Conservation (phyloP, 176 grass and related monocot species). For the maize (Zea mays) region DNA sequence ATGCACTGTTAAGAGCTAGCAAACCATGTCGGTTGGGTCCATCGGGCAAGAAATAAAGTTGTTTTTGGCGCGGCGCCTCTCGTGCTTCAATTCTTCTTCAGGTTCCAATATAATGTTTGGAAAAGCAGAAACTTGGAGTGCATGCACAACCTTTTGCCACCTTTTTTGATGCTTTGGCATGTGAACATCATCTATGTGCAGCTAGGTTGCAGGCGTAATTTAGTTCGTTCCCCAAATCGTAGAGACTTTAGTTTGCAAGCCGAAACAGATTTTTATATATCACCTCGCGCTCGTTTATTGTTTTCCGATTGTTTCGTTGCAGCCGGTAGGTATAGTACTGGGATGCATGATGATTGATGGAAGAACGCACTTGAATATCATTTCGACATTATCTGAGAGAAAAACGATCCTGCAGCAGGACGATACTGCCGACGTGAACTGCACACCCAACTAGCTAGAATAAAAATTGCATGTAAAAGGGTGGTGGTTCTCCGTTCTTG, state of each 20-base stretch:
- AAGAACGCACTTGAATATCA: not conserved
- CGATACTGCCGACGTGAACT: not conserved
- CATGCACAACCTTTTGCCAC: not conserved
- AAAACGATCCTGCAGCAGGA: not conserved
- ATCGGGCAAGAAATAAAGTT: not conserved
- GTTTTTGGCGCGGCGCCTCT: not conserved
- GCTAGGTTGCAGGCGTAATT: not conserved
- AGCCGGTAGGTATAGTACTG: not conserved
- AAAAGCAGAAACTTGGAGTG: constrained; percentile 3
- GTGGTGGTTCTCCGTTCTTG: not conserved
- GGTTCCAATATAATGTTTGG: not conserved
- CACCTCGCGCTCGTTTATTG: not conserved
- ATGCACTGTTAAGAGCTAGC: not conserved
- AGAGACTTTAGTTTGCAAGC: not conserved
- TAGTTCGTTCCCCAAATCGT: not conserved
- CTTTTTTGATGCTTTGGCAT: not conserved
- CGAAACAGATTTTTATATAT: not conserved
- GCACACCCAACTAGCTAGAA: not conserved
- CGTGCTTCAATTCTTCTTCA: not conserved
- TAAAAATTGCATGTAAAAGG: not conserved
- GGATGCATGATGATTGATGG: not conserved
- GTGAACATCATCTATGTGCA: not conserved
- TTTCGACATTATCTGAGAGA: not conserved
- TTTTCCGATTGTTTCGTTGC: not conserved
- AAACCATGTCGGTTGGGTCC: not conserved